These are phyloP conservation scores for Phytomonas sp. DNA, from an alignment of 208 protist species.

Conservation along the genomic window DNA sequence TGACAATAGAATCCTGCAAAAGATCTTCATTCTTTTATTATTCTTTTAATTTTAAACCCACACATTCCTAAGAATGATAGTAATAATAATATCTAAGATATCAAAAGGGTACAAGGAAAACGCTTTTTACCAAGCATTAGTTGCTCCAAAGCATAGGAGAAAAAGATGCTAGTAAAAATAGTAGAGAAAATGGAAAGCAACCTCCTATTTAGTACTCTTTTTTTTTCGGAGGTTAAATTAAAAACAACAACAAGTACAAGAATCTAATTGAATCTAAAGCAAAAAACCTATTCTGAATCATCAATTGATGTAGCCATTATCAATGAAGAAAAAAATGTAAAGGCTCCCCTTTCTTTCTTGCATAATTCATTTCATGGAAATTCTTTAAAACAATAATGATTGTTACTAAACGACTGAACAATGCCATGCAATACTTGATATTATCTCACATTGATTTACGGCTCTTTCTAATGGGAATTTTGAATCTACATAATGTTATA, in stretches of 20 bases:
- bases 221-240: not conserved
- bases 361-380: not conserved
- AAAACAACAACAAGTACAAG: conserved; percentile 14
- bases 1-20: not conserved
- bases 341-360: not conserved
- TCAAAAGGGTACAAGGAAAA: not conserved
- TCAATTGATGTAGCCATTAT: not conserved
- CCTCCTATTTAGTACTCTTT: not conserved
- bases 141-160: not conserved
- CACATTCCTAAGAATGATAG: conserved; percentile 1
- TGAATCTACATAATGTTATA: not conserved
- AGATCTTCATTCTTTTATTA: not conserved
- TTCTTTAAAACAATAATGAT: not conserved
- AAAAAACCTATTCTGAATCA: conserved; percentile 5
- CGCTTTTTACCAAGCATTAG: not conserved
- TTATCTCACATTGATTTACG: not conserved
- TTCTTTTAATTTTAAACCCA: not conserved
- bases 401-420: not conserved
- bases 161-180: not conserved
- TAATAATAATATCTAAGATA: conserved; percentile 4
- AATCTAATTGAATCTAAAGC: conserved; percentile 5
- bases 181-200: not conserved
- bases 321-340: not conserved
- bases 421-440: not conserved
- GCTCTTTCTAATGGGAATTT: not conserved